These are phyloP conservation scores for Whalleya microplaca DNA, from an alignment of 2,329 filamentous ascomycete species.

Conservation along the genomic window DNA sequence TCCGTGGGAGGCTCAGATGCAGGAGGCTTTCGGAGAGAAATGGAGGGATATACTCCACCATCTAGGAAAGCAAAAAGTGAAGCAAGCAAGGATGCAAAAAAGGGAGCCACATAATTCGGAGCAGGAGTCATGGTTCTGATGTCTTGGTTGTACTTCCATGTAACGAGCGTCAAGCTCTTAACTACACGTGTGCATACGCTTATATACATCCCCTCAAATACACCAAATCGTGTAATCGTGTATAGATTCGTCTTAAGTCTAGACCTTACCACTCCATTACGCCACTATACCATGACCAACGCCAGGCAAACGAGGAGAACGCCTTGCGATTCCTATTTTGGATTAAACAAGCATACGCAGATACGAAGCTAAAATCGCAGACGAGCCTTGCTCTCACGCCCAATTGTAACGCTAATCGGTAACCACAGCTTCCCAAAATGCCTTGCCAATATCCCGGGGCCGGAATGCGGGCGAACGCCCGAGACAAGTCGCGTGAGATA, in stretches of 20 bases:
- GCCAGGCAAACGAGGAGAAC: neutral
- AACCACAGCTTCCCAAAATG: slow-evolving; percentile 37
- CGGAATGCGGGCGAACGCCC: slow-evolving; percentile 36
- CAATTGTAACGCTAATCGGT: slow-evolving; percentile 4
- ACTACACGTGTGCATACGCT: too few relatives aligned
- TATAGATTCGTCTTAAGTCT: neutral
- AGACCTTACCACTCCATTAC: neutral
- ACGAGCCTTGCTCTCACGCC: neutral
- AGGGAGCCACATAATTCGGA: too few relatives aligned
- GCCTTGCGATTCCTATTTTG: neutral
- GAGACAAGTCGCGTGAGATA: slow-evolving; percentile 30
- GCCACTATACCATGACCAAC: neutral
- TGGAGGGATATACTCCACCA: slow-evolving; percentile 21
- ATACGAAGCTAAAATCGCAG: neutral
- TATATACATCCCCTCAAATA: too few relatives aligned
- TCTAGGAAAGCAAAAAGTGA: neutral
- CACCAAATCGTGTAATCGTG: too few relatives aligned
- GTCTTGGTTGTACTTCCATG: neutral
- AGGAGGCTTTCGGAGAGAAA: slow-evolving; percentile 19
- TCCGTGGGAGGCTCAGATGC: slow-evolving; percentile 31
- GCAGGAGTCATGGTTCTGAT: neutral
- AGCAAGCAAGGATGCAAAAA: neutral
- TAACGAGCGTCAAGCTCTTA: neutral
- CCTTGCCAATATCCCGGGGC: slow-evolving; percentile 32
- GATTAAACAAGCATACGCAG: neutral